phyloP scores from a whole-genome alignment of 108 stramenopile genomes.

The Fragilaria radians region DNA sequence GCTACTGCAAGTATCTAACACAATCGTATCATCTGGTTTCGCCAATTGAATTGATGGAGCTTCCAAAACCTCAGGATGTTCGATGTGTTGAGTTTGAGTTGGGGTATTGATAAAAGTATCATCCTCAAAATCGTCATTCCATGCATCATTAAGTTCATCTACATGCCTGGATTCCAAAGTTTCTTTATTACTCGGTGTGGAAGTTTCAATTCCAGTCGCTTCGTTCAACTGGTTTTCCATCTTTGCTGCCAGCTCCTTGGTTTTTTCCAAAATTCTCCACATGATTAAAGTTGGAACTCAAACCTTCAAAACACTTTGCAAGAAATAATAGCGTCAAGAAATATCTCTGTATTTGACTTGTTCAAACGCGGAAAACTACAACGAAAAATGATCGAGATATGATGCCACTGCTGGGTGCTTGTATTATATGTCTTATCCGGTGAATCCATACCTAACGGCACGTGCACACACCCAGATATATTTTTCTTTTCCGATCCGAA shows the following conservation, averaged over 20 bases:
- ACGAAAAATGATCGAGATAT: too few relatives aligned
- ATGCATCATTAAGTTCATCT: slow-evolving; percentile 2
- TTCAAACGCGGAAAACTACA: too few relatives aligned
- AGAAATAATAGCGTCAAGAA: too few relatives aligned
- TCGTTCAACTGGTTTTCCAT: slow-evolving; percentile 41
- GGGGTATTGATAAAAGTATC: not conserved
- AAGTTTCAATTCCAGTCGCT: slow-evolving; percentile 24
- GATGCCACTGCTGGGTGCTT: too few relatives aligned
- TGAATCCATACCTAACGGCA: too few relatives aligned
- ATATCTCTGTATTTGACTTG: too few relatives aligned
- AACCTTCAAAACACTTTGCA: too few relatives aligned
- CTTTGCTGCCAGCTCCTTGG: slow-evolving; percentile 27
- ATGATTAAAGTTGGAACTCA: too few relatives aligned
- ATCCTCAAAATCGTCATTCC: slow-evolving; percentile 4
- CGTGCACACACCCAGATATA: too few relatives aligned
- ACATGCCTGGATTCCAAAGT: slow-evolving; percentile 1
- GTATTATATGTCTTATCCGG: too few relatives aligned
- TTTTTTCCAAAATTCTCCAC: slow-evolving; percentile 24
- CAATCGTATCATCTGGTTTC: not conserved
- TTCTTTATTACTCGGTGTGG: not conserved
- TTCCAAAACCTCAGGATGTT: not conserved
- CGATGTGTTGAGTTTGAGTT: not conserved
- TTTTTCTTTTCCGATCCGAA: too few relatives aligned
- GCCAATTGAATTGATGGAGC: not conserved
- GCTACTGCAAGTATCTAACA: not conserved